Conservation (phyloP, 768 basidiomycete genomes). For the Ramaria rubella region DNA sequence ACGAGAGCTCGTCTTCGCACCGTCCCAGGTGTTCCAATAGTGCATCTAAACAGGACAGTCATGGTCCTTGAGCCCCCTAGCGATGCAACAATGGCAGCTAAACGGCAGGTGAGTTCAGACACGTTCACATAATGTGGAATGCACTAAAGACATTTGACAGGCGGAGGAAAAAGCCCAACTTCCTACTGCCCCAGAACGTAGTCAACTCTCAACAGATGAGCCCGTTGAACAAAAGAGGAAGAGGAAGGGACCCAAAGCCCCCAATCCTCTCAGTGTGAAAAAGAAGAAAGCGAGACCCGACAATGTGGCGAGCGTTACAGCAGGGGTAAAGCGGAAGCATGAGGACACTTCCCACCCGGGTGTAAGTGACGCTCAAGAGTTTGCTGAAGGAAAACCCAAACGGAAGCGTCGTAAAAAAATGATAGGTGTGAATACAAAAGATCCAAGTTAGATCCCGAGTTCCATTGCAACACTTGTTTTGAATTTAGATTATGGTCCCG, state of each 20-base stretch:
- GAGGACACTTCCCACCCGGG: constrained; percentile 13
- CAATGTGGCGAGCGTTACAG: constrained; percentile 12
- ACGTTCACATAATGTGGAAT: not conserved
- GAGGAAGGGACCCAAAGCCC: constrained; percentile 70
- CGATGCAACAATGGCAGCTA: constrained; percentile 63
- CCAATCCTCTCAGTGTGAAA: constrained; percentile 90
- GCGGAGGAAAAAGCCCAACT: constrained; percentile 55
- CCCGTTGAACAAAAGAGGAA: constrained; percentile 41
- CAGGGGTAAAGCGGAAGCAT: constrained; percentile 25
- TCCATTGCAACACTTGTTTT: not conserved
- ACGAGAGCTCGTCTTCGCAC: constrained; percentile 63
- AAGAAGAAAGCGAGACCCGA: constrained; percentile 54
- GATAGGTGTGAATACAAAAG: not conserved
- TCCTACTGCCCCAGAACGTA: constrained; percentile 43
- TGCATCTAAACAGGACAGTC: constrained; percentile 89
- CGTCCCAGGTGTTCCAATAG: constrained; percentile 80
- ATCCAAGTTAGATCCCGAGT: not conserved
- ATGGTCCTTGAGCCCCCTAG: constrained; percentile 91
- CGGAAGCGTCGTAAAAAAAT: constrained; percentile 7
- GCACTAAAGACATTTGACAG: not conserved
- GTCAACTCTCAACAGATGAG: constrained; percentile 34
- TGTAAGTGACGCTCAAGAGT: not conserved
- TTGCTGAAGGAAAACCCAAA: not conserved
- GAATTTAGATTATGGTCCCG: not conserved
- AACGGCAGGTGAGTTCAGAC: constrained; percentile 44